Conservation (phyloP, 305 asterid genomes). For the Solanum hybrid region DNA sequence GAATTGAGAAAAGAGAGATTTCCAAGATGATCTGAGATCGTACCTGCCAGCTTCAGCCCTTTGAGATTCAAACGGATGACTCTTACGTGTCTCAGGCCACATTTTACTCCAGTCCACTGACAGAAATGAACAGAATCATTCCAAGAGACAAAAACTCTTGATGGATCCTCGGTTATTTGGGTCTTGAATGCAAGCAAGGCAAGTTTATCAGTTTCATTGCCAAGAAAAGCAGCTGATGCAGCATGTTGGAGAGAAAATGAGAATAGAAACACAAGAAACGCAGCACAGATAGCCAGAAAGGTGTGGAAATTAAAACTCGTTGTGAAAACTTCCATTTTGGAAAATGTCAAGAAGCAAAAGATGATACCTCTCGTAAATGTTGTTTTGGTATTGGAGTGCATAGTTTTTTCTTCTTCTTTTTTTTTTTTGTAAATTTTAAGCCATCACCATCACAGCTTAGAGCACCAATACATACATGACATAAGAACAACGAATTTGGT, state of each 20-base stretch:
- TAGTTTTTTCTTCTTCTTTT: not conserved
- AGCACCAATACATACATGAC: not conserved
- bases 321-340: not conserved
- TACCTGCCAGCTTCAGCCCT: slow-evolving; percentile 17
- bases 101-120: slow-evolving; percentile 33
- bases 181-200: slow-evolving; percentile 26
- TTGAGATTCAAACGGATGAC: slow-evolving; percentile 8
- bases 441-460: not conserved
- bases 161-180: slow-evolving; percentile 24
- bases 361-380: not conserved
- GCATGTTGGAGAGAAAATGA: not conserved
- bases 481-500: not conserved
- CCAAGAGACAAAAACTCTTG: slow-evolving; percentile 20
- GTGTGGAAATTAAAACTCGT: not conserved
- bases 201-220: slow-evolving; percentile 19
- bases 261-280: not conserved
- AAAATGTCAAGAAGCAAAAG: not conserved
- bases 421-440: not conserved
- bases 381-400: not conserved
- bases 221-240: slow-evolving; percentile 1
- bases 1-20: slow-evolving; percentile 19
- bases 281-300: not conserved
- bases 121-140: slow-evolving; percentile 28
- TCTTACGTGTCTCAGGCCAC: slow-evolving; percentile 11
- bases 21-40: slow-evolving; percentile 22